Conservation (phyloP, 306 rosid genomes). For the Vigna unguiculata region DNA sequence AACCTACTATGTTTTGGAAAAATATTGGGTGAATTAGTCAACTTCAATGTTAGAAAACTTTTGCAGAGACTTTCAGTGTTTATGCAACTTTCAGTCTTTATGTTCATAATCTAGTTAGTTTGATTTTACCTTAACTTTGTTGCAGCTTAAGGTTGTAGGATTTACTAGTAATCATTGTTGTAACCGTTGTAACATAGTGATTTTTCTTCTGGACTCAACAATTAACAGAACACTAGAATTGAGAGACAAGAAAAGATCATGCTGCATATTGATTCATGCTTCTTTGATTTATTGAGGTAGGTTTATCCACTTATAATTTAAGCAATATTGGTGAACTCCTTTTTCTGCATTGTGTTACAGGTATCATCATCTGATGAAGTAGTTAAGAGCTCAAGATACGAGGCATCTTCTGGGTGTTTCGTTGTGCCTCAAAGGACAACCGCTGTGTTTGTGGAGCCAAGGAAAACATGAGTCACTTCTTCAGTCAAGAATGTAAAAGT, state of each 20-base stretch:
- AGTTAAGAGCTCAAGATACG: constrained; percentile 72
- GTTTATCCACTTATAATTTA: constrained; percentile 26
- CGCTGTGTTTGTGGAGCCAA: constrained; percentile 78
- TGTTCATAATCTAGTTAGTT: constrained; percentile 16
- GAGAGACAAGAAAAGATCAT: background rate
- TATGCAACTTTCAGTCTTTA: background rate
- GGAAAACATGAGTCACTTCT: constrained; percentile 45
- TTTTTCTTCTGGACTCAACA: background rate
- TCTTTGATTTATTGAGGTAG: background rate
- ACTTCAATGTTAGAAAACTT: background rate
- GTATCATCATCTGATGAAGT: constrained; percentile 60
- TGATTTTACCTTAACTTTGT: background rate
- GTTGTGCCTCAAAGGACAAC: constrained; percentile 74
- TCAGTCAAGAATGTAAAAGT: constrained; percentile 5
- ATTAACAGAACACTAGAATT: constrained; percentile 4
- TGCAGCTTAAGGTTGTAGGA: background rate
- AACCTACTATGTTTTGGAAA: background rate
- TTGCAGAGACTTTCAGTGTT: background rate
- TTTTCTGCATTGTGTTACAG: constrained; percentile 49
- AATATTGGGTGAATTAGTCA: constrained; percentile 1
- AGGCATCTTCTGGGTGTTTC: constrained; percentile 72
- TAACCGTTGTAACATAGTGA: background rate
- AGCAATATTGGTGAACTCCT: background rate
- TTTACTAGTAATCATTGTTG: background rate
- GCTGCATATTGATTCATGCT: constrained; percentile 16